phyloP scores from a whole-genome alignment of 2,329 filamentous ascomycete species.

The Trichoderma simmonsii region DNA sequence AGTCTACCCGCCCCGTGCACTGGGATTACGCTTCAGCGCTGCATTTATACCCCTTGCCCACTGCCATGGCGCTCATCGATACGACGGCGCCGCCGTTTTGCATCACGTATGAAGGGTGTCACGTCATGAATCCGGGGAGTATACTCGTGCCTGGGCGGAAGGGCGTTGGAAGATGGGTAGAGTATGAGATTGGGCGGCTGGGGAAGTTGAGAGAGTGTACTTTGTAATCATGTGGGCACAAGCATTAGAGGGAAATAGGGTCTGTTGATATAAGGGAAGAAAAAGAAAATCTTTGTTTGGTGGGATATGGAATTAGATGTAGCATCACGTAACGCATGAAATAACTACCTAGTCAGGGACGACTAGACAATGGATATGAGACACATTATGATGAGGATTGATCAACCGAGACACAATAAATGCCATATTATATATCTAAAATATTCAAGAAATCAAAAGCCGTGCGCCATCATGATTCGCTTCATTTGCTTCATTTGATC shows the following conservation, averaged over 20 bases:
- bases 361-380: background rate
- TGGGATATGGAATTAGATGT: background rate
- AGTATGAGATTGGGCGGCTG: slow-evolving; percentile 70
- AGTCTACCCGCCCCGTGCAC: slow-evolving; percentile 74
- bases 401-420: background rate
- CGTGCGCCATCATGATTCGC: background rate
- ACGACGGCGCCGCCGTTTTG: slow-evolving; percentile 77
- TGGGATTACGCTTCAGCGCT: slow-evolving; percentile 82
- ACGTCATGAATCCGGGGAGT: slow-evolving; percentile 88
- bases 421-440: background rate
- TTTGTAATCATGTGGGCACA: slow-evolving; percentile 41
- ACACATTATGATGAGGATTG: background rate
- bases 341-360: background rate
- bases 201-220: slow-evolving; percentile 63
- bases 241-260: background rate
- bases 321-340: background rate
- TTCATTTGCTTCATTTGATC: background rate
- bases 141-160: slow-evolving; percentile 68
- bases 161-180: slow-evolving; percentile 76
- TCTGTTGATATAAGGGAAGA: background rate
- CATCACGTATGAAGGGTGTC: slow-evolving; percentile 90
- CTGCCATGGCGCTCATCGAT: slow-evolving; percentile 78
- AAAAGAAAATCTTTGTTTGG: background rate
- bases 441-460: background rate
- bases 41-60: slow-evolving; percentile 84